Conservation (phyloP, 169 alveolate genomes). For the Cryptosporidium sp. region DNA sequence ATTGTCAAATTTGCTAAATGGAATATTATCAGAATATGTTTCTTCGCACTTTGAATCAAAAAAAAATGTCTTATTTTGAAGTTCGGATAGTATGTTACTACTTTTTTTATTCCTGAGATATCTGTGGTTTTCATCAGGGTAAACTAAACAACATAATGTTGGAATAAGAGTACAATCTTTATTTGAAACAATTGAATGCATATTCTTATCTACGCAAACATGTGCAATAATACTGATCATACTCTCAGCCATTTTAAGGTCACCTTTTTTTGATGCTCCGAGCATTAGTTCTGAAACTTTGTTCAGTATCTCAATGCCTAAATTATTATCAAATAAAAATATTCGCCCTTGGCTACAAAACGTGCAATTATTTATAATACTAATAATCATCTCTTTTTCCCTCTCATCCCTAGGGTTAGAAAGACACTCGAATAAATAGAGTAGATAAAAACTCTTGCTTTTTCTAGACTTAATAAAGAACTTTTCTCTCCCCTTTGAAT, state of each 20-base stretch:
- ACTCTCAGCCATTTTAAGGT: neutral
- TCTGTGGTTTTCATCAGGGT: slow-evolving; percentile 11
- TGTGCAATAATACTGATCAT: slow-evolving; percentile 27
- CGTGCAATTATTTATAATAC: slow-evolving; percentile 51
- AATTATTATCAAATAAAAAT: slow-evolving; percentile 9
- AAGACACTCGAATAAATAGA: slow-evolving; percentile 38
- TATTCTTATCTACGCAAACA: slow-evolving; percentile 17
- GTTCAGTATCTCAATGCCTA: slow-evolving; percentile 51
- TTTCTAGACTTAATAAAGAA: slow-evolving; percentile 10
- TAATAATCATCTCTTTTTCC: slow-evolving; percentile 36
- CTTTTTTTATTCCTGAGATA: slow-evolving; percentile 12
- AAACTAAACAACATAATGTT: slow-evolving; percentile 29
- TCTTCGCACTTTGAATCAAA: neutral
- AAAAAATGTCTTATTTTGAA: slow-evolving; percentile 25
- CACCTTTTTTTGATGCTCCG: neutral
- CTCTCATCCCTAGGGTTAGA: slow-evolving; percentile 1
- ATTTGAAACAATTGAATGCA: neutral
- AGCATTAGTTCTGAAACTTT: slow-evolving; percentile 18
- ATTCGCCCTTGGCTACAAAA: slow-evolving; percentile 33
- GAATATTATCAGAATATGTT: neutral
- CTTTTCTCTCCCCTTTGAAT: slow-evolving; percentile 27
- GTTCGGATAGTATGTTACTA: neutral
- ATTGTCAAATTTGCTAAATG: neutral
- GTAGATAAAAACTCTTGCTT: slow-evolving; percentile 16
- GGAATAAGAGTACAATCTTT: slow-evolving; percentile 15